Evolutionary conservation across 768 basidiomycete genomes (phyloP).

Genomic region (Heimioporus sp.): DNA sequence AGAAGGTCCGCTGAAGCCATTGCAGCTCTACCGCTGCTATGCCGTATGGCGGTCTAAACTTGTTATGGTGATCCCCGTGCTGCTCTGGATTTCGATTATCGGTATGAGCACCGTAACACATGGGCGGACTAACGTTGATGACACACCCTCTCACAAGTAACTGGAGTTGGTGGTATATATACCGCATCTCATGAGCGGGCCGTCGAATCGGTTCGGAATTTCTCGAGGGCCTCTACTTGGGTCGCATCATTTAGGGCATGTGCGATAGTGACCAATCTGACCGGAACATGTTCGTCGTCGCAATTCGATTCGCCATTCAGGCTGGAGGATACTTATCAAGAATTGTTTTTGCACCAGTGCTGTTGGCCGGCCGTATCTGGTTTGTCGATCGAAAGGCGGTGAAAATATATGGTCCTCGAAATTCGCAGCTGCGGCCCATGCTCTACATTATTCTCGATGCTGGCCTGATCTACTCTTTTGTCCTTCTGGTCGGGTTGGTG

Average conservation of each 20-base stretch:
- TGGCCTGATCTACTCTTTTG: slow-evolving; percentile 36
- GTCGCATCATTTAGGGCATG: slow-evolving; percentile 33
- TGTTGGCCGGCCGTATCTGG: slow-evolving; percentile 33
- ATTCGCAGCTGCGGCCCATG: slow-evolving; percentile 12
- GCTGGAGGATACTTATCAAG: background rate
- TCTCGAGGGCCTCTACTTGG: slow-evolving; percentile 27
- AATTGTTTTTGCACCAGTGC: slow-evolving; percentile 6
- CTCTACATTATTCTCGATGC: slow-evolving; percentile 36
- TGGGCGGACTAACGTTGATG: background rate
- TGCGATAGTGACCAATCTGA: slow-evolving; percentile 34
- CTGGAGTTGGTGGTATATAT: slow-evolving; percentile 18
- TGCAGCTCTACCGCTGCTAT: slow-evolving; percentile 29
- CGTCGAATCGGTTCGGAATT: slow-evolving; percentile 20
- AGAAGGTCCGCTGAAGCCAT: background rate
- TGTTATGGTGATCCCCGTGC: slow-evolving; percentile 26
- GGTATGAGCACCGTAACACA: slow-evolving; percentile 12
- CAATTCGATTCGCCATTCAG: background rate
- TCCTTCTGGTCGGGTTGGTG: slow-evolving; percentile 34
- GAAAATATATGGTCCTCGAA: slow-evolving; percentile 4
- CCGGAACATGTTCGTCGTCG: slow-evolving; percentile 27
- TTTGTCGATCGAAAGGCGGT: slow-evolving; percentile 21
- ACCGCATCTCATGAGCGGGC: slow-evolving; percentile 9
- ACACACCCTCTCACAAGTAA: slow-evolving; percentile 6
- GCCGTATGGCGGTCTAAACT: slow-evolving; percentile 31
- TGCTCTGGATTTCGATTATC: slow-evolving; percentile 29